A percentile compares a stretch with the other conserved stretches of the same genome.
These are phyloP conservation scores for Solanum sitiens DNA, from an alignment of 257 asterid species.

Conservation along the genomic window DNA sequence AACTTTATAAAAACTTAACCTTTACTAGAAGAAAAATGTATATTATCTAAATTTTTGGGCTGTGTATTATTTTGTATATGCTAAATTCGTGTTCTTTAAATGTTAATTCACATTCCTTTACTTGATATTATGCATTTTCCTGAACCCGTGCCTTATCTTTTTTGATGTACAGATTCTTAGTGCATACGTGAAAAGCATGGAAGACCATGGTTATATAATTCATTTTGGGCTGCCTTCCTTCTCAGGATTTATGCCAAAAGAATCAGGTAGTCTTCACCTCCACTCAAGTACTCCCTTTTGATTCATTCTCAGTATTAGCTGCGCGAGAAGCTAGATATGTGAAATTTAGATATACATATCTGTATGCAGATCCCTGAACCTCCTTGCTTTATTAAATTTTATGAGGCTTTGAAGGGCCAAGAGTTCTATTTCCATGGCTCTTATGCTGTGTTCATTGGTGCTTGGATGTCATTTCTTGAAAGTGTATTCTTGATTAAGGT, in stretches of 20 bases:
- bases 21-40: background rate
- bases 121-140: background rate
- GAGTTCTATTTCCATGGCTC: background rate
- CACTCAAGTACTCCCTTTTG: background rate
- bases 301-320: background rate
- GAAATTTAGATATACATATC: background rate
- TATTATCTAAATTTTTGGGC: background rate
- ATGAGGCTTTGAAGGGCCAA: background rate
- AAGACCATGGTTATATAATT: conserved; percentile 93
- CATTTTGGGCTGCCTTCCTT: conserved; percentile 64
- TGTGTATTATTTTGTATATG: background rate
- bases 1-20: background rate
- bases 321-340: background rate
- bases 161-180: conserved; percentile 58
- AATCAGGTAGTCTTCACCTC: conserved; percentile 42
- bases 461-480: background rate
- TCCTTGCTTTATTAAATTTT: background rate
- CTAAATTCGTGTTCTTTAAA: background rate
- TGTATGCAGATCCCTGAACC: background rate
- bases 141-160: background rate
- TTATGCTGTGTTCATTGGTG: background rate
- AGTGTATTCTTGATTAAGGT: background rate
- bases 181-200: conserved; percentile 78
- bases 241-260: conserved; percentile 73
- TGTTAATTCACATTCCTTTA: background rate